Conservation (phyloP, 768 basidiomycete genomes). For the Piloderma croceum region DNA sequence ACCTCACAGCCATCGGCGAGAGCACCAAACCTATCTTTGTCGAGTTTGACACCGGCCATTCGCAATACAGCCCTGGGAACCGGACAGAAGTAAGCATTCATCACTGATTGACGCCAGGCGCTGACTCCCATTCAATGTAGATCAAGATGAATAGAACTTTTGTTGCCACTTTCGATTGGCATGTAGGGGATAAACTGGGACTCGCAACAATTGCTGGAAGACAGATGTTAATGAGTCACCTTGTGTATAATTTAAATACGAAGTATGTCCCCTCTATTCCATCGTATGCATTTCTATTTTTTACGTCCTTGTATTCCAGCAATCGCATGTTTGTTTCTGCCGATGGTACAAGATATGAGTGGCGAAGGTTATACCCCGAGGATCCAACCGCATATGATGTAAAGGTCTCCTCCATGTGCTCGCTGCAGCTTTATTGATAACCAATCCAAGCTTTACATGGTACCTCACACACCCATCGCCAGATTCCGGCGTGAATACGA, state of each 20-base stretch:
- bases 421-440: slow-evolving; percentile 4
- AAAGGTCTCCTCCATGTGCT: slow-evolving; percentile 20
- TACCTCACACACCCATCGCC: slow-evolving; percentile 47
- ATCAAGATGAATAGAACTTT: slow-evolving; percentile 46
- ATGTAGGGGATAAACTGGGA: slow-evolving; percentile 28
- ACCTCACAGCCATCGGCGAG: too few species aligned
- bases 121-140: too few species aligned
- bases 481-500: slow-evolving; percentile 50
- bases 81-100: slow-evolving; percentile 50
- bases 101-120: too few species aligned
- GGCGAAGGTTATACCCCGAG: slow-evolving; percentile 50
- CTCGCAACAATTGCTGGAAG: slow-evolving; percentile 48
- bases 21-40: slow-evolving; percentile 55
- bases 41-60: slow-evolving; percentile 58
- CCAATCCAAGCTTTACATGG: slow-evolving; percentile 39
- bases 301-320: slow-evolving; percentile 34
- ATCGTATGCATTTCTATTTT: too few species aligned
- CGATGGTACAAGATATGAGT: slow-evolving; percentile 59
- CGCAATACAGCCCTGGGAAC: slow-evolving; percentile 35
- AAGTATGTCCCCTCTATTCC: slow-evolving; percentile 35
- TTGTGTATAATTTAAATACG: too few species aligned
- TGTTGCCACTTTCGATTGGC: slow-evolving; percentile 52
- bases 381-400: slow-evolving; percentile 58
- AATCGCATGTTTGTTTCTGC: slow-evolving; percentile 54
- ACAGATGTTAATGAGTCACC: slow-evolving; percentile 55